Evolutionary conservation across 192 early-diverging fungal species (phyloP).

Genomic region (Coemansia sp.): DNA sequence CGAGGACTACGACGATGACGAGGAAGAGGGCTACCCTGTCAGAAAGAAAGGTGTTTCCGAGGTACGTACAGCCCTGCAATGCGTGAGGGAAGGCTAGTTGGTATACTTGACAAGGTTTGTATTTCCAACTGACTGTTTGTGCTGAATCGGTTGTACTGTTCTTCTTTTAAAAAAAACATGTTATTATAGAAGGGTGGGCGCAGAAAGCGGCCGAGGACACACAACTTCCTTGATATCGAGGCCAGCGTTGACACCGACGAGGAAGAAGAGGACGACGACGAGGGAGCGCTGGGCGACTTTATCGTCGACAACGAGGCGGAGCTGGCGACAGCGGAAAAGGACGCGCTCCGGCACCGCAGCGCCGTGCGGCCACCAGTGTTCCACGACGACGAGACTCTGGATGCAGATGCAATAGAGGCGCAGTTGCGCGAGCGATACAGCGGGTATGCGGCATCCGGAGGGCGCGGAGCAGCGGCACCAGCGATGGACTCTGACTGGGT

Average conservation of each 20-base stretch:
- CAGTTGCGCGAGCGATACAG: slow-evolving; percentile 72
- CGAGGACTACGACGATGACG: slow-evolving; percentile 55
- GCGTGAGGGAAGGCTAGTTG: too few species aligned
- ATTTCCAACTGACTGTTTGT: neutral
- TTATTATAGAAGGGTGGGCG: slow-evolving; percentile 5
- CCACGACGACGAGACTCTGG: slow-evolving; percentile 75
- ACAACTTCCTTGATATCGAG: slow-evolving; percentile 70
- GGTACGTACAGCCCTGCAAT: neutral
- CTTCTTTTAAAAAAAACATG: neutral
- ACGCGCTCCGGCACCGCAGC: slow-evolving; percentile 55
- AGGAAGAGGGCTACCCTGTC: slow-evolving; percentile 9
- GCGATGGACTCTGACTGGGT: slow-evolving; percentile 58
- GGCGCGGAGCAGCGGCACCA: slow-evolving; percentile 45
- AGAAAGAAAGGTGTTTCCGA: slow-evolving; percentile 5
- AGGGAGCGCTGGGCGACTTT: slow-evolving; percentile 58
- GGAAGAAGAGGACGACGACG: slow-evolving; percentile 73
- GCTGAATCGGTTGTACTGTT: slow-evolving; percentile 1
- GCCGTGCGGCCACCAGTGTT: slow-evolving; percentile 64
- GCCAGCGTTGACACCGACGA: slow-evolving; percentile 76
- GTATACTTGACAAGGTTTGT: too few species aligned
- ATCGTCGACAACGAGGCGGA: slow-evolving; percentile 70
- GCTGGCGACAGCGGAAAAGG: slow-evolving; percentile 59
- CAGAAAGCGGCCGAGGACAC: slow-evolving; percentile 37
- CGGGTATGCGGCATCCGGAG: slow-evolving; percentile 52
- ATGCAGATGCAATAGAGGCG: slow-evolving; percentile 82